Evolutionary conservation across 2,329 filamentous ascomycete species (phyloP), one percentile per base, ranked within the genome.

Genomic region (Ceratocystis cubensis): DNA sequence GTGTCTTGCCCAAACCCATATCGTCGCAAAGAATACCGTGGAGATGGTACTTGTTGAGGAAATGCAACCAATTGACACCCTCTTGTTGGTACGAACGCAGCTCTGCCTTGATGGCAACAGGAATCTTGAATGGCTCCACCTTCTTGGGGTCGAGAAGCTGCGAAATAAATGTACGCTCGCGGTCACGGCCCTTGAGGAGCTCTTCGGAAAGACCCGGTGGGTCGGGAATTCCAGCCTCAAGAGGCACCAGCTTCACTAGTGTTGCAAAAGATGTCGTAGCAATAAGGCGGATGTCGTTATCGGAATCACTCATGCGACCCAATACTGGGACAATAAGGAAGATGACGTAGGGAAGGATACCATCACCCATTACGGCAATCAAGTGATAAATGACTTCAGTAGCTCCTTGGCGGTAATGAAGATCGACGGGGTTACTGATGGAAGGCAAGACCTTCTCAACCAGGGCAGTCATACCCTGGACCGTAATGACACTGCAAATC

Each of bases 21-120:
- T 99, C 94, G 73, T 99, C 94, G 74, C 94, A 99, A 68, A 99
- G 89, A 75, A 99, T 96, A 62, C 94, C 94, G 72, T 99, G 95
- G 1, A 99, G 84, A 72, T 99, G 93, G 74, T 97, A 99, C 67
- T 92, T 92, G 75, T 99, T 99, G 71, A 99, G 86, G 78, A 99
- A 99, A 66, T 95, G 87, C 64, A 99, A 84, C 94, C 94, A 99
- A 74, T 99, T 99, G 73, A 99, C 93, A 74, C 94, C 94, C 65
- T 99, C 94, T 75, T 99, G 94, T 75, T 99, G 95, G 74, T 99
- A 99, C 0, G 92, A 96, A 70, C 94, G 89, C 64, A 99, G 83
- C 72, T 96, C 91, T 0, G 94, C 95, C 76, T 97, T 97, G 79
- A 99, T 99, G 3, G 91, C 89, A 56, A 99, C 94, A 0, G 94